Percentiles rank a stretch among this genome's conserved stretches.
Evolutionary conservation across 352 stramenopile species (phyloP).

Genomic region (Pythium folliculosum): DNA sequence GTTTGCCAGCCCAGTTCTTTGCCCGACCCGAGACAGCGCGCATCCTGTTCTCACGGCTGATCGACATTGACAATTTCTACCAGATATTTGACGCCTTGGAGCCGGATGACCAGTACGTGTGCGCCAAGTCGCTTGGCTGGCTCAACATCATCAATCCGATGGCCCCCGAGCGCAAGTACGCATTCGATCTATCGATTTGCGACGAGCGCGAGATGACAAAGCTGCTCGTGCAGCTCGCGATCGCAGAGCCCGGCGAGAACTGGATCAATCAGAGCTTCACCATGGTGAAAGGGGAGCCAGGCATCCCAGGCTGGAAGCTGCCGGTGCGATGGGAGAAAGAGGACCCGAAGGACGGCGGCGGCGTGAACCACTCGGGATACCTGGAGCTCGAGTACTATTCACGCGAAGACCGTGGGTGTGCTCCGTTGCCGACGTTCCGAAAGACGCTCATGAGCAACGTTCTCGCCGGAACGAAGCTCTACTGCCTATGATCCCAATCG

Average conservation of each 20-base stretch:
- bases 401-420: constrained; percentile 61
- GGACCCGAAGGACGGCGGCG: constrained; percentile 57
- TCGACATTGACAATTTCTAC: constrained; percentile 72
- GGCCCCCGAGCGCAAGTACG: constrained; percentile 64
- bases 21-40: constrained; percentile 66
- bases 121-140: constrained; percentile 57
- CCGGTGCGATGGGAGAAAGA: constrained; percentile 80
- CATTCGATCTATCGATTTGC: constrained; percentile 63
- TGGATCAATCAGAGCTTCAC: constrained; percentile 84
- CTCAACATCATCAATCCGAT: constrained; percentile 85
- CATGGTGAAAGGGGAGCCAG: constrained; percentile 44
- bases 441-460: constrained; percentile 60
- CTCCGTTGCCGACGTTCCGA: constrained; percentile 52
- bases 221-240: constrained; percentile 75
- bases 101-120: constrained; percentile 49
- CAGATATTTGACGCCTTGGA: constrained; percentile 57
- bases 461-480: constrained; percentile 68
- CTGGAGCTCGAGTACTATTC: constrained; percentile 80
- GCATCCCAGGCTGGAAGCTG: constrained; percentile 80
- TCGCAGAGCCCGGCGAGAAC: constrained; percentile 79
- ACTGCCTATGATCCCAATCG: constrained; percentile 41
- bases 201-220: constrained; percentile 84
- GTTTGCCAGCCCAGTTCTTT: constrained; percentile 65
- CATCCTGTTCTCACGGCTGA: constrained; percentile 73
- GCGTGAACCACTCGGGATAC: constrained; percentile 67